Base-by-base conservation (phyloP, 805 yeast genomes). In the Candida morakotiae region DNA sequence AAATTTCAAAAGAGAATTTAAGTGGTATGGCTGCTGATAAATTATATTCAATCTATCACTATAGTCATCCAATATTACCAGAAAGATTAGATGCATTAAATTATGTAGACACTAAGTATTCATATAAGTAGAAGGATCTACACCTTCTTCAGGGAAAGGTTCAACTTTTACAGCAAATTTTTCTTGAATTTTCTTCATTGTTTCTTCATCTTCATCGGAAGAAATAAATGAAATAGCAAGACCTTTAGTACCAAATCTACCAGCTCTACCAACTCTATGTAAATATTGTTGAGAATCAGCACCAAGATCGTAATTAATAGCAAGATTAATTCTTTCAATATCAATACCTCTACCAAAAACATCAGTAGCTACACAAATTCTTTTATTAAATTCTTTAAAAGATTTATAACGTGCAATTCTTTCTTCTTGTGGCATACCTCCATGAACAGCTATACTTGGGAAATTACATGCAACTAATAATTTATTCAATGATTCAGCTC, bases 241-340 rank as follows among this genome's bases (percentile, higher is more conserved):
- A 72, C 98, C 98, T 73, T 91, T 91, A 61, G 98, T 91, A 74
- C 98, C 98, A 56, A 91, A 91, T 78, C 98, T 89, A 71, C 98
- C 98, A 51, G 98, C 98, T 80, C 98, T 88, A 60, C 98, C 98
- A 46, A 91, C 98, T 74, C 98, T 87, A 75, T 91, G 98, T 62
- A 91, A 79, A 69, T 93, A 91, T 69, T 93, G 97, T 67, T 91
- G 98, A 47, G 98, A 96, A 71, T 89, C 97, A 48, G 67, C 73
- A 53, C 98, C 96, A 73, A 91, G 72, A 69, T 91, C 98, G 68
- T 91, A 91, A 75, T 91, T 93, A 74, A 91, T 88, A 45, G 98
- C 98, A 64, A 91, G 71, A 71, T 91, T 91, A 69, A 91, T 91
- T 73, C 98, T 87, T 77, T 91, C 98, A 52, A 91, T 91, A 78